A percentile compares a stretch with the other conserved stretches of the same genome.
phyloP scores from a whole-genome alignment of 306 rosid species.

The Astragalus glycyphyllos region DNA sequence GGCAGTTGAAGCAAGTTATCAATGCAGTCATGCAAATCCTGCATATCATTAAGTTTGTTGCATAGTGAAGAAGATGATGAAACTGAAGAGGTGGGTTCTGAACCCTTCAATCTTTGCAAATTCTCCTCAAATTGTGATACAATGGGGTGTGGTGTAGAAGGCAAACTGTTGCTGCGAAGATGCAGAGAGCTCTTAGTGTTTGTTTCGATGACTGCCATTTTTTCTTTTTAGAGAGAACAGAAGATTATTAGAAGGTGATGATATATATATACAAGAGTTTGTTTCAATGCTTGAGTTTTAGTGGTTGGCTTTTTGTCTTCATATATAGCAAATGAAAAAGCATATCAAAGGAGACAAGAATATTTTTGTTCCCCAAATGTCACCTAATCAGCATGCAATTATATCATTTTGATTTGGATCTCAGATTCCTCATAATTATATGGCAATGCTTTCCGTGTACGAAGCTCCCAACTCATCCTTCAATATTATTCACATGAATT shows the following conservation, averaged over 20 bases:
- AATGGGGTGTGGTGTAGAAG: conserved; percentile 43
- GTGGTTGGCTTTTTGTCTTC: background rate
- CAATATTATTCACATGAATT: conserved; percentile 29
- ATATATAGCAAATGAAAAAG: conserved; percentile 1
- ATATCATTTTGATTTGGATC: conserved; percentile 21
- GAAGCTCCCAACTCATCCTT: conserved; percentile 22
- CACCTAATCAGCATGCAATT: background rate
- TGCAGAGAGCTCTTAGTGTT: conserved; percentile 41
- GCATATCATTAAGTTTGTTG: conserved; percentile 37
- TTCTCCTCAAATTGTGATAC: conserved; percentile 47
- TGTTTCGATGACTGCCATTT: conserved; percentile 43
- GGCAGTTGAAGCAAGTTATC: conserved; percentile 48
- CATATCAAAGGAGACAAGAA: background rate
- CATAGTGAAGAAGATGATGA: conserved; percentile 18
- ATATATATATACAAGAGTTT: background rate
- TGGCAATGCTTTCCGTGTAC: conserved; percentile 20
- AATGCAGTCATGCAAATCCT: conserved; percentile 44
- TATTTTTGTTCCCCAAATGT: background rate
- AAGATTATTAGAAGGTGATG: too few relatives aligned
- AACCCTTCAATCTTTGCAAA: conserved; percentile 41
- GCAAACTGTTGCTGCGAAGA: conserved; percentile 46
- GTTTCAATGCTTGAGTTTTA: background rate
- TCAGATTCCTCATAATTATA: background rate
- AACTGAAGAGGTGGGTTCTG: conserved; percentile 32
- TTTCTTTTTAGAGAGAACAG: background rate